Evolutionary conservation across 225 moss, liverwort and hornwort species (phyloP).

Genomic region (Climacium dendroides): DNA sequence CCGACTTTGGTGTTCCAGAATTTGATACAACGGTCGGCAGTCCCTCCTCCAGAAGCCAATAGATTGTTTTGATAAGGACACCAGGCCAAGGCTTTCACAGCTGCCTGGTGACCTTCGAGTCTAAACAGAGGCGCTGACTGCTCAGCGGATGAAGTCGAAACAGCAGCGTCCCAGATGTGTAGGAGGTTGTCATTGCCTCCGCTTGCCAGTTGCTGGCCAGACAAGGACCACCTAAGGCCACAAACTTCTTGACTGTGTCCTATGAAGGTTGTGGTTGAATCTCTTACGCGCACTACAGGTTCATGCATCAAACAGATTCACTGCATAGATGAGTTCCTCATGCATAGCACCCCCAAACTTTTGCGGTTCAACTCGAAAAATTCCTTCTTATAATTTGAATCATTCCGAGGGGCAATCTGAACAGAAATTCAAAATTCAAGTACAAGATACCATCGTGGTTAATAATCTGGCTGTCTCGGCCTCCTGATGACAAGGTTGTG

Average conservation of each 20-base stretch:
- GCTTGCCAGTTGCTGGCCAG: conserved; percentile 80
- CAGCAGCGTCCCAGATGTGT: conserved; percentile 75
- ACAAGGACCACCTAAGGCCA: conserved; percentile 81
- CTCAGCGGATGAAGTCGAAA: conserved; percentile 40
- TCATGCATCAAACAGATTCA: not conserved
- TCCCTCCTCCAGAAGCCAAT: conserved; percentile 87
- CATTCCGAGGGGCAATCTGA: not conserved
- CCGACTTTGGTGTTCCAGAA: conserved; percentile 94
- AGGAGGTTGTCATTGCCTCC: conserved; percentile 96
- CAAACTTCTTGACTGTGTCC: conserved; percentile 92
- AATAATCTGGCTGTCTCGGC: conserved; percentile 76
- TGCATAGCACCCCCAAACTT: not conserved
- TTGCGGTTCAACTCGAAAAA: not conserved
- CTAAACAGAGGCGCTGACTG: conserved; percentile 53
- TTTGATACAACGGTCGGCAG: conserved; percentile 87
- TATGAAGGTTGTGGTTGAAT: conserved; percentile 38
- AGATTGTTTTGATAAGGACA: conserved; percentile 78
- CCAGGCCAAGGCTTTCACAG: conserved; percentile 92
- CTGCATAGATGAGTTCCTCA: not conserved
- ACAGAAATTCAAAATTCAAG: not conserved
- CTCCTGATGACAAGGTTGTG: conserved; percentile 72
- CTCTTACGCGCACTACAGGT: conserved; percentile 46
- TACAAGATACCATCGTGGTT: conserved; percentile 75
- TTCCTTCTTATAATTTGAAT: not conserved
- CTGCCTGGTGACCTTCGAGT: conserved; percentile 81